phyloP scores from a whole-genome alignment of 2,329 filamentous ascomycete species.

The Helminthosporium solani region DNA sequence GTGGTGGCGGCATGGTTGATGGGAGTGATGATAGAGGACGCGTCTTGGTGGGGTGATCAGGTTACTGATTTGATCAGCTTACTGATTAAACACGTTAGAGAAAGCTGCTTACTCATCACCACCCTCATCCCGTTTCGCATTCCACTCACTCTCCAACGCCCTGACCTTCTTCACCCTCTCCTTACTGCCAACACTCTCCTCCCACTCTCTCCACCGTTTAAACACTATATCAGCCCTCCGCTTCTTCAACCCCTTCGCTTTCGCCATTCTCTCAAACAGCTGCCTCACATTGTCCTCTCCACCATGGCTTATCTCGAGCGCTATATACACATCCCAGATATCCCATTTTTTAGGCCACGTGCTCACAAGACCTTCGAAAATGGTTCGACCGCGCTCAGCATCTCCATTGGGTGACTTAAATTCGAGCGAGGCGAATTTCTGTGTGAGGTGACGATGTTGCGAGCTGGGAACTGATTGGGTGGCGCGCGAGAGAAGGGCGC shows the following conservation, averaged over 20 bases:
- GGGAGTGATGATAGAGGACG: no score
- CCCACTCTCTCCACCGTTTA: conserved; percentile 87
- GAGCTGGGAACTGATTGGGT: conserved; percentile 75
- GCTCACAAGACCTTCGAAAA: conserved; percentile 84
- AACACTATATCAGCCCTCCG: conserved; percentile 86
- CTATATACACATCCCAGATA: conserved; percentile 88
- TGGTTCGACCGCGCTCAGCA: conserved; percentile 85
- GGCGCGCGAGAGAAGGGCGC: conserved; percentile 77
- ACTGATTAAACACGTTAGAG: no score
- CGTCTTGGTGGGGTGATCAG: no score
- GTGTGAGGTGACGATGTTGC: conserved; percentile 72
- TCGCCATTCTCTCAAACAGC: conserved; percentile 78
- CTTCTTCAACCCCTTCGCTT: conserved; percentile 63
- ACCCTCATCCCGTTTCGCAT: conserved; percentile 47
- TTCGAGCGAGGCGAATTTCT: conserved; percentile 88
- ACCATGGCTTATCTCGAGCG: conserved; percentile 70
- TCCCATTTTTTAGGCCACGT: conserved; percentile 88
- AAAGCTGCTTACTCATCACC: background rate
- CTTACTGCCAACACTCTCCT: conserved; percentile 67
- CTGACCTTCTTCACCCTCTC: conserved; percentile 71
- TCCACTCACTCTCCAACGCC: conserved; percentile 70
- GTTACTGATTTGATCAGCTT: no score
- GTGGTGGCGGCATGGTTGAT: no score
- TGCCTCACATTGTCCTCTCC: conserved; percentile 63
- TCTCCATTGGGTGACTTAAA: conserved; percentile 82